Base-by-base conservation (phyloP, 192 early-diverging fungal species). In the Umbelopsis isabellina region DNA sequence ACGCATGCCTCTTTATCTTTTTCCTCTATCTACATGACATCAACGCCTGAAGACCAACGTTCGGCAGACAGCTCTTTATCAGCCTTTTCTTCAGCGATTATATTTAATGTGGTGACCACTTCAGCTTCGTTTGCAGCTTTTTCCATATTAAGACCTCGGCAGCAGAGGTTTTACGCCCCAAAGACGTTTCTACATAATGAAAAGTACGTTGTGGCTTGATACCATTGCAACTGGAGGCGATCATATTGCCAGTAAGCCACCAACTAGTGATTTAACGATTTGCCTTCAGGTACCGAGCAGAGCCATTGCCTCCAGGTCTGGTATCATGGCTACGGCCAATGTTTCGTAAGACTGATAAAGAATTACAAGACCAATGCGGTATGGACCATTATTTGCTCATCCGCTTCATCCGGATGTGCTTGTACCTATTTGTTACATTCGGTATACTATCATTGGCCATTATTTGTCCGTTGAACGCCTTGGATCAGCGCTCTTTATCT, bases 371-470 rank as follows among this genome's bases (percentile, higher is more conserved):
- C 16, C 82, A 79, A 25, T 78, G 79, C 1, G 88, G 89, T 0
- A 74, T 90, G n/a, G 92, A 93, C 70, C 84, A 89, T 0, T 95
- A 87, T 72, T 89, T 91, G 81, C 85, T 88, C 72, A 52, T 95
- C 65, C 85, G 87, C 35, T 90, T 87, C 68, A 83, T 90, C 55
- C 83, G 86, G 16, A 77, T 84, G 37, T 83, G 85, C 65, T 77
- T 86, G 27, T 79, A 82, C 2, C 80, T 89, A 66, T 93, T 93
- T 72, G 33, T 52, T 12, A 68, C 80, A 9, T 82, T 90, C 53
- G 73, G 78, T 3, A 23, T 90, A 0, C 48, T 91, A 7, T 82
- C 85, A 5, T 53, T 82, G 2, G 78, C 68, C 0, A 76, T 86
- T 20, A 78, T 95, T 7, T 71, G 92, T n/a, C 93, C 93, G 4